Evolutionary conservation across 78 protist species (phyloP).

Genomic region (Dictyostelium discoideum): DNA sequence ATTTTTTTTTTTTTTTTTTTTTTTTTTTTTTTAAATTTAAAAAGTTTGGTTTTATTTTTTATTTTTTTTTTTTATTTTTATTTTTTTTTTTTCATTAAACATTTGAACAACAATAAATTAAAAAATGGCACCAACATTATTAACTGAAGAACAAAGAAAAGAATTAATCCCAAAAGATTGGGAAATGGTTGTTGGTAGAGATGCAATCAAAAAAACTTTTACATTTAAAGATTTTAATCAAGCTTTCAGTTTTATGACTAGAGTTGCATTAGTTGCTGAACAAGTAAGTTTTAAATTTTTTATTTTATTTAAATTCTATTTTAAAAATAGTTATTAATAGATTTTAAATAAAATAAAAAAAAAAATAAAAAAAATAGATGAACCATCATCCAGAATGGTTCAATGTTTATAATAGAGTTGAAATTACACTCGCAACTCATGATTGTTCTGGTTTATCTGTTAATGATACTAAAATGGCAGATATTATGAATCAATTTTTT

Average conservation of each 20-base stretch:
- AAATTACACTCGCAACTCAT: slow-evolving; percentile 92
- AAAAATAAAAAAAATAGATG: slow-evolving; percentile 62
- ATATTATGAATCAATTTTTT: slow-evolving; percentile 63
- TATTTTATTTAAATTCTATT: neutral
- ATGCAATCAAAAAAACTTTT: slow-evolving; percentile 88
- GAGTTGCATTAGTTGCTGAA: slow-evolving; percentile 88
- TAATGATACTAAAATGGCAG: slow-evolving; percentile 88
- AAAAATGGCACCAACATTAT: slow-evolving; percentile 42
- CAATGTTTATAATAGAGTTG: slow-evolving; percentile 95
- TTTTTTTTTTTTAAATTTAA: neutral
- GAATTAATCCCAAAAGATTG: slow-evolving; percentile 51
- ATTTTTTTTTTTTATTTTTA: neutral
- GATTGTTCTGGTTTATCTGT: slow-evolving; percentile 86
- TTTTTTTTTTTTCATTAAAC: no score
- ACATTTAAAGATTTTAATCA: slow-evolving; percentile 87
- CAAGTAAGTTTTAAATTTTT: slow-evolving; percentile 12
- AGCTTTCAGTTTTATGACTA: slow-evolving; percentile 92
- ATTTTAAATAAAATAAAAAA: neutral
- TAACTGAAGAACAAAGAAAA: slow-evolving; percentile 63
- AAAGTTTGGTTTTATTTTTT: neutral
- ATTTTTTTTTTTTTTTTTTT: no score
- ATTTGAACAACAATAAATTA: neutral
- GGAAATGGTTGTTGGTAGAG: slow-evolving; percentile 86
- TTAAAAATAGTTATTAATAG: neutral
- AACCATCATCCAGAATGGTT: slow-evolving; percentile 97